Percentiles rank a stretch among this genome's conserved stretches.
These are phyloP conservation scores for Chaetomium tenue DNA, from an alignment of 495 filamentous ascomycete genomes.

Conservation along the genomic window DNA sequence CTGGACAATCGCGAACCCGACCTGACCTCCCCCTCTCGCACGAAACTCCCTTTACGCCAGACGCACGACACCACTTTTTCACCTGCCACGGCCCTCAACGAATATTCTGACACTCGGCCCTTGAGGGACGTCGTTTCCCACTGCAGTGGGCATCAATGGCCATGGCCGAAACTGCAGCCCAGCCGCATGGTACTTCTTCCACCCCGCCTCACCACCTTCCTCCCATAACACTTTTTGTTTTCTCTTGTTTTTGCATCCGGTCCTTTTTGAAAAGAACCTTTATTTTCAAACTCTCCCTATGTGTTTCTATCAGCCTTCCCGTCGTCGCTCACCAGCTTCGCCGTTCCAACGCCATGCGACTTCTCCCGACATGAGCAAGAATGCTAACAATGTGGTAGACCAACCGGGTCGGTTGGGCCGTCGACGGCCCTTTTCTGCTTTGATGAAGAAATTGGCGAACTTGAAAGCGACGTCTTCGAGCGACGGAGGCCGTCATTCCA, in stretches of 20 bases:
- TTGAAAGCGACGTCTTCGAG: constrained; percentile 63
- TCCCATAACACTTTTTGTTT: background rate
- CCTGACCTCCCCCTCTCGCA: background rate
- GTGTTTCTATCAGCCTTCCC: constrained; percentile 24
- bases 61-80: background rate
- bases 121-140: constrained; percentile 12
- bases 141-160: constrained; percentile 51
- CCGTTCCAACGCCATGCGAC: constrained; percentile 25
- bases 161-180: constrained; percentile 62
- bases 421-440: constrained; percentile 81
- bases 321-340: constrained; percentile 3
- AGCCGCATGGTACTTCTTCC: constrained; percentile 59
- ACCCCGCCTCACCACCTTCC: background rate
- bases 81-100: background rate
- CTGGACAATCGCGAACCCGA: background rate
- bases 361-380: constrained; percentile 21
- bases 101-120: background rate
- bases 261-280: too few species aligned
- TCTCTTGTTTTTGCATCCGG: background rate
- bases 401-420: constrained; percentile 52
- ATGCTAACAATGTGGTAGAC: constrained; percentile 37
- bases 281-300: background rate
- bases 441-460: constrained; percentile 91
- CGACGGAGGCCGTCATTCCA: constrained; percentile 36
- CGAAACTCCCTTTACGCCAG: background rate